Conservation (phyloP, 306 rosid genomes). For the Corylus americana region DNA sequence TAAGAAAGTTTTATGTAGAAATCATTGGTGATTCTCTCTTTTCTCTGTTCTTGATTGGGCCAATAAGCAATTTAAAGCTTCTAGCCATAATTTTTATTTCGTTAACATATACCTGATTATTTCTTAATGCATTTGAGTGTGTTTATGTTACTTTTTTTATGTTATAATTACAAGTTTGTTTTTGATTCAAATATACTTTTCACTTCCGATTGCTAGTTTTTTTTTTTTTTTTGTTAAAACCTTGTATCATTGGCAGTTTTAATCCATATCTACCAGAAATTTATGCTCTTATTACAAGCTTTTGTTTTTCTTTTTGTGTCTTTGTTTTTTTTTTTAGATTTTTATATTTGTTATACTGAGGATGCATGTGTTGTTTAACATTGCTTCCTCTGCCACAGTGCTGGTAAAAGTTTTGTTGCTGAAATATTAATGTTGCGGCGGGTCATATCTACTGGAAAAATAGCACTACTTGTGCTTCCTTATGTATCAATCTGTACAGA, state of each 20-base stretch:
- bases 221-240: neutral
- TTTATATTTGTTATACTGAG: neutral
- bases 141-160: neutral
- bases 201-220: neutral
- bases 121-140: neutral
- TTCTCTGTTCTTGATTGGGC: neutral
- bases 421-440: conserved; percentile 90
- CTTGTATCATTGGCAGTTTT: neutral
- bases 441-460: conserved; percentile 74
- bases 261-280: neutral
- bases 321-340: neutral
- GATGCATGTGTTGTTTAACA: conserved; percentile 23
- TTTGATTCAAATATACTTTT: neutral
- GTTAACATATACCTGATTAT: neutral
- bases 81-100: neutral
- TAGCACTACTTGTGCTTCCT: conserved; percentile 94
- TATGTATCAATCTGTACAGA: conserved; percentile 97
- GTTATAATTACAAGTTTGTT: neutral
- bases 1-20: neutral
- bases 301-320: neutral
- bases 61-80: neutral
- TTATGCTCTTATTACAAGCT: neutral
- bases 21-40: neutral
- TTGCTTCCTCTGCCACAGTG: conserved; percentile 61
- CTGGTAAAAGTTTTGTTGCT: conserved; percentile 98